Evolutionary conservation across 176 grass and related monocot species (phyloP), one percentile per base, ranked within the genome.

Genomic region (Triticum turgidum): DNA sequence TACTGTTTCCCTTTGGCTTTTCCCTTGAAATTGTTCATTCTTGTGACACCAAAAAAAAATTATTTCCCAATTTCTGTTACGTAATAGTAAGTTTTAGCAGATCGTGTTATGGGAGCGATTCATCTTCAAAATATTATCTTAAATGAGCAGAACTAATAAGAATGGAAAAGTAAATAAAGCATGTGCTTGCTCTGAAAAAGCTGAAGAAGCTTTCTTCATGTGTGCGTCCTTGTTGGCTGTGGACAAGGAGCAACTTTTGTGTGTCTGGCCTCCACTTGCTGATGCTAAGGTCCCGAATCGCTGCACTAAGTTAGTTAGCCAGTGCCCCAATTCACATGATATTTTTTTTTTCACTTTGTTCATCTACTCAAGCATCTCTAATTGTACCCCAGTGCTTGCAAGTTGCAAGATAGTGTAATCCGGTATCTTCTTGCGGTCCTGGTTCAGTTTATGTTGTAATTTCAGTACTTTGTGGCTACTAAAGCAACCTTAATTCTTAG

Each of bases 181-280:
- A 7, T 72, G 37, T 41, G 52, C 62, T 62, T 62, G 33, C 63
- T 88, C 20, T 79, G 52, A 79, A 78, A 88, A 89, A 84, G 54
- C 66, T 65, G 39, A 24, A 79, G 41, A 73, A 79, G 21, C 35
- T 85, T 86, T 62, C 25, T 66, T 80, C 61, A 45, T 69, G 62
- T 78, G 61, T 11, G 13, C 45, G 7, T 77, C 24, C 24, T 44
- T 77, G 80, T 77, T 25, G 20, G 47, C 20, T 81, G 12, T 37
- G 45, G 54, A 69, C 75, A 76, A 69, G 21, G 39, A 79, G 9
- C 2, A 71, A 80, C 74, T 84, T 88, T 83, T 73, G 38, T 64
- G 47, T 49, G 54, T 63, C 10, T 69, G 52, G 2, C 56, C 64
- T 83, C n/a, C 54, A 78, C 56, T 70, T 78, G 73, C 22, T 78